phyloP scores from a whole-genome alignment of 1,284 basidiomycete species.

The Malassezia sp. region DNA sequence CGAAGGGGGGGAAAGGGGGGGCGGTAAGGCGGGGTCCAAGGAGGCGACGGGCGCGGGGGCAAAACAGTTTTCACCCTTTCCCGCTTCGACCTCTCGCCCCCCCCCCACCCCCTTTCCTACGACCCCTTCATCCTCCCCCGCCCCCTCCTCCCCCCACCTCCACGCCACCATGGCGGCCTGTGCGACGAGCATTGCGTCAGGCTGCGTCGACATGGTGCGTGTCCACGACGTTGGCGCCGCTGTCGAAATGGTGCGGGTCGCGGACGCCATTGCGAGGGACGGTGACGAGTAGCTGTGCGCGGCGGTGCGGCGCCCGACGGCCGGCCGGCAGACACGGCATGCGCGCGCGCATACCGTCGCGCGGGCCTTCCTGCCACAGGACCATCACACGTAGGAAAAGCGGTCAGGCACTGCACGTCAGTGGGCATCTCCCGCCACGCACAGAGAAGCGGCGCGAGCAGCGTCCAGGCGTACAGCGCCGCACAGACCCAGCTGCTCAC shows the following conservation, averaged over 20 bases:
- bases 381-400: background rate
- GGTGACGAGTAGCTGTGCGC: no score
- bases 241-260: constrained; percentile 54
- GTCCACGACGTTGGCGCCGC: constrained; percentile 73
- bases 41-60: background rate
- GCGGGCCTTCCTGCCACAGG: no score
- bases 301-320: no score
- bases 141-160: no score
- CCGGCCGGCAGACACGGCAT: no score
- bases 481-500: constrained; percentile 62
- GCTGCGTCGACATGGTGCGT: constrained; percentile 60
- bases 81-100: no score
- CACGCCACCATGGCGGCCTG: constrained; percentile 75
- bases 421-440: no score
- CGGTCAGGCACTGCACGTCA: constrained; percentile 10
- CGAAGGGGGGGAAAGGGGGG: constrained; percentile 52
- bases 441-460: constrained; percentile 9
- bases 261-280: constrained; percentile 52
- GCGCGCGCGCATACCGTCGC: no score
- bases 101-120: background rate
- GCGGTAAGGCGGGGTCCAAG: constrained; percentile 13
- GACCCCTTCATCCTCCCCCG: no score
- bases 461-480: constrained; percentile 23
- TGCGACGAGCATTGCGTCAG: constrained; percentile 62
- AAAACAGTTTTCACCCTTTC: no score